Conservation (phyloP, 2,329 filamentous ascomycete genomes). For the Apiospora koreana region DNA sequence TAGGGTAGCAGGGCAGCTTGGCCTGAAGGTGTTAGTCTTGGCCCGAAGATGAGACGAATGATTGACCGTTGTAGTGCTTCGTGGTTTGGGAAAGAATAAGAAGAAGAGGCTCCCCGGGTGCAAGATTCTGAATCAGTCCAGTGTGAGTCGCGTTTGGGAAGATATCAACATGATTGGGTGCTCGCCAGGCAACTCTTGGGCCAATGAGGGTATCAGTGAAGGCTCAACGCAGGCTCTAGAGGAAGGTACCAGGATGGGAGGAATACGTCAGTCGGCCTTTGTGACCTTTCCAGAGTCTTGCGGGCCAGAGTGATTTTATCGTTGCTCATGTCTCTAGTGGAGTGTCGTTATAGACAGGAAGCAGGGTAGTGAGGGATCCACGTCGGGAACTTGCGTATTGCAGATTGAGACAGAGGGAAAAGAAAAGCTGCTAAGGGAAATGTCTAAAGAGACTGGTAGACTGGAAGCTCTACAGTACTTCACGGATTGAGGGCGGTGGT, state of each 20-base stretch:
- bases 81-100: conserved; percentile 29
- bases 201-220: conserved; percentile 41
- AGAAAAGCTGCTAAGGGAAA: conserved; percentile 30
- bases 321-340: conserved; percentile 40
- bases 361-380: conserved; percentile 35
- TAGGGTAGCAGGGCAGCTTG: conserved; percentile 14
- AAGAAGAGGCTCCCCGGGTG: conserved; percentile 28
- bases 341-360: conserved; percentile 30
- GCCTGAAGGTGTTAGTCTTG: neutral
- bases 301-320: conserved; percentile 37
- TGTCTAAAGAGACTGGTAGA: conserved; percentile 27
- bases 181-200: conserved; percentile 31
- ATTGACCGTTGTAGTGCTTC: conserved; percentile 24
- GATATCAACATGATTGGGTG: conserved; percentile 48
- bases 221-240: conserved; percentile 19
- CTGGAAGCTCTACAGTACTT: conserved; percentile 16
- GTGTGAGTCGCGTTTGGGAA: conserved; percentile 43
- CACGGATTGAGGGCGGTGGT: conserved; percentile 25
- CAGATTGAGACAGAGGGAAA: conserved; percentile 22
- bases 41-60: conserved; percentile 11
- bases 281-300: conserved; percentile 36
- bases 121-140: conserved; percentile 38
- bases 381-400: conserved; percentile 38
- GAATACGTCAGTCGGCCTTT: conserved; percentile 41
- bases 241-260: conserved; percentile 30